phyloP scores from a whole-genome alignment of 345 rosid species.

The Hevea brasiliensis region DNA sequence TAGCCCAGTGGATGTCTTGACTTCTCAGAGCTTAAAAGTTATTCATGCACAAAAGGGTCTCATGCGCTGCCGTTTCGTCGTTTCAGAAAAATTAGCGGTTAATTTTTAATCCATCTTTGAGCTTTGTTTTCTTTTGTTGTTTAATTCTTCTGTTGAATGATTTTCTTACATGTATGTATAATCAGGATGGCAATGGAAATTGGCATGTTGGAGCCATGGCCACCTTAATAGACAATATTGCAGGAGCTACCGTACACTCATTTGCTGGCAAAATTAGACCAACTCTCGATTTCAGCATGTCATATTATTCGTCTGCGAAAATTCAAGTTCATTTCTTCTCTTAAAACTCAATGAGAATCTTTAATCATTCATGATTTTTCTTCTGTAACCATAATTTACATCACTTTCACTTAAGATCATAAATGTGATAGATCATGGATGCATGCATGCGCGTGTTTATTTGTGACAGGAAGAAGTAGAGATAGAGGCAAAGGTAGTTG shows the following conservation, averaged over 20 bases:
- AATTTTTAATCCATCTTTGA: neutral
- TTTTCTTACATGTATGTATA: neutral
- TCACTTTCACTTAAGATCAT: too few relatives aligned
- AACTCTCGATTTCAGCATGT: conserved; percentile 24
- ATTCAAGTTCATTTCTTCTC: conserved; percentile 11
- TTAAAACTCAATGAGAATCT: neutral
- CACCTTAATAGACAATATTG: conserved; percentile 21
- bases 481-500: conserved; percentile 51
- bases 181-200: conserved; percentile 26
- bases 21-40: conserved; percentile 6
- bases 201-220: conserved; percentile 35
- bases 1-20: neutral
- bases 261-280: conserved; percentile 22
- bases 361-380: too few relatives aligned
- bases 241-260: conserved; percentile 16
- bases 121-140: too few relatives aligned
- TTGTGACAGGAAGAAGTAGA: conserved; percentile 56
- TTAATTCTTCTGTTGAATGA: neutral
- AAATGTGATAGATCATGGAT: too few relatives aligned
- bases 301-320: conserved; percentile 19
- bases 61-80: neutral
- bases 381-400: too few relatives aligned
- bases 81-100: neutral
- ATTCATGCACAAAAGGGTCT: neutral
- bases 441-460: neutral